Evolutionary conservation across 2,329 filamentous ascomycete species (phyloP).

Genomic region (Fusarium beomiforme): DNA sequence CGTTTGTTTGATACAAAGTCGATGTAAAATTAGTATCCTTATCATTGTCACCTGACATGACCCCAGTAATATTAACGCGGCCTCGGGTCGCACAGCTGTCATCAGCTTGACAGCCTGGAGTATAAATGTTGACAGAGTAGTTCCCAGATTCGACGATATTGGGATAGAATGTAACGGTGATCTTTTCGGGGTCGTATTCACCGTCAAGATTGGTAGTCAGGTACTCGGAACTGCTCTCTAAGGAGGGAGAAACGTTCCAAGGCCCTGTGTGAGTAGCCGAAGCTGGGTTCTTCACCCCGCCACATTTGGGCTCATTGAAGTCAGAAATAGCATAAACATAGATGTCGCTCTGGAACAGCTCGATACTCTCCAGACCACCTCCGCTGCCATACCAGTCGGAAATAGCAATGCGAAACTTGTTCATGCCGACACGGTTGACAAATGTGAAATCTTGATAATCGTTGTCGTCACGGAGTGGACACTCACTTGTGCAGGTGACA

Average conservation of each 20-base stretch:
- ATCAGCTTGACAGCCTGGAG: slow-evolving; percentile 88
- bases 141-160: slow-evolving; percentile 90
- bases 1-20: slow-evolving; percentile 87
- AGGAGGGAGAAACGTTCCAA: slow-evolving; percentile 76
- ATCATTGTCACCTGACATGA: slow-evolving; percentile 65
- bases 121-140: slow-evolving; percentile 91
- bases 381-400: slow-evolving; percentile 87
- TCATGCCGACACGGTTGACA: slow-evolving; percentile 89
- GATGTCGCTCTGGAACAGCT: slow-evolving; percentile 87
- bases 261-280: slow-evolving; percentile 75
- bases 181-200: slow-evolving; percentile 65
- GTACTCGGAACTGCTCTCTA: slow-evolving; percentile 78
- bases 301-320: slow-evolving; percentile 90
- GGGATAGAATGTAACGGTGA: slow-evolving; percentile 81
- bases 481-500: slow-evolving; percentile 80
- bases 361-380: slow-evolving; percentile 85
- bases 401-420: slow-evolving; percentile 84
- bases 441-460: slow-evolving; percentile 91
- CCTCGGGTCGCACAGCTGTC: slow-evolving; percentile 80
- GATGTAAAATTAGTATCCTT: slow-evolving; percentile 62
- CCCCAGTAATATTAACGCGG: slow-evolving; percentile 81
- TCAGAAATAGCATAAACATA: slow-evolving; percentile 84
- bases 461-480: slow-evolving; percentile 80
- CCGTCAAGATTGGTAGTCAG: slow-evolving; percentile 72
- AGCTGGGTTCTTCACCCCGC: slow-evolving; percentile 68